Conservation (phyloP, 306 rosid species). For the Pueraria montana region DNA sequence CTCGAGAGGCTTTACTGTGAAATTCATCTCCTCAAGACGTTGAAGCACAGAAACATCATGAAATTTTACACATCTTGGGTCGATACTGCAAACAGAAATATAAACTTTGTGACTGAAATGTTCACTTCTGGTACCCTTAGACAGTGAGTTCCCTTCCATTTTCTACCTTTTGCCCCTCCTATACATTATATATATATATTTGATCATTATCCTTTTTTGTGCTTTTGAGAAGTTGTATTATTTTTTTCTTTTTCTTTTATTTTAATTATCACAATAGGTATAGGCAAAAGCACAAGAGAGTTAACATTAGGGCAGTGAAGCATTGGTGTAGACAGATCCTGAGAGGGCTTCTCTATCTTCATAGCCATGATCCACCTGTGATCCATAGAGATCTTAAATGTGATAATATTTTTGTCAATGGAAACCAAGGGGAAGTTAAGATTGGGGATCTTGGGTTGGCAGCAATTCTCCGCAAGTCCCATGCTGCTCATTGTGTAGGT, state of each 20-base stretch:
- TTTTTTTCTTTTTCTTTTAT: not conserved
- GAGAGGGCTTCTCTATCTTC: constrained; percentile 87
- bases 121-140: constrained; percentile 97
- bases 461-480: constrained; percentile 87
- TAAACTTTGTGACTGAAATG: constrained; percentile 96
- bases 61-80: constrained; percentile 95
- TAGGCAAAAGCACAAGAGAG: constrained; percentile 85
- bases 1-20: constrained; percentile 96
- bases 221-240: constrained; percentile 47
- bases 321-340: constrained; percentile 98
- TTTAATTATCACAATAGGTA: constrained; percentile 59
- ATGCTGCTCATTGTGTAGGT: constrained; percentile 96
- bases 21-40: constrained; percentile 90
- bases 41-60: constrained; percentile 91
- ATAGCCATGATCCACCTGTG: constrained; percentile 93
- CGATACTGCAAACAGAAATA: constrained; percentile 84
- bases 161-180: not conserved
- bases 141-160: constrained; percentile 67
- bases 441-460: constrained; percentile 98
- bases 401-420: constrained; percentile 94
- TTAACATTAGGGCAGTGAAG: constrained; percentile 87
- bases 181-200: too few relatives aligned
- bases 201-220: constrained; percentile 15
- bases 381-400: constrained; percentile 99
- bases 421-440: constrained; percentile 96